phyloP scores from a whole-genome alignment of 345 rosid species.

The Camelina laxa region DNA sequence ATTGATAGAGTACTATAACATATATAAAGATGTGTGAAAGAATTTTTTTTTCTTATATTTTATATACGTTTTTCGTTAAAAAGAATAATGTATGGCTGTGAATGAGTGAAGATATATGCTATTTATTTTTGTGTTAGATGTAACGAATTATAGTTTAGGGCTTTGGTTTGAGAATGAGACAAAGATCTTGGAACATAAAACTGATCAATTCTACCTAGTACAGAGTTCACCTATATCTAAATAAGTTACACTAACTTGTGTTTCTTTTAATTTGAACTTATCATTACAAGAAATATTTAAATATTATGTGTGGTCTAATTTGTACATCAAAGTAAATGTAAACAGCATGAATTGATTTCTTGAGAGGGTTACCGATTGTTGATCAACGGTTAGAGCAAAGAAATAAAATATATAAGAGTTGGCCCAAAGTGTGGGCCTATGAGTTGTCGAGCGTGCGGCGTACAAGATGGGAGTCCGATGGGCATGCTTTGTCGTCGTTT shows the following conservation, averaged over 20 bases:
- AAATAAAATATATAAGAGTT: constrained; percentile 15
- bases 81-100: constrained; percentile 25
- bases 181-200: not conserved
- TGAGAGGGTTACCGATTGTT: not conserved
- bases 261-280: not conserved
- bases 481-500: constrained; percentile 50
- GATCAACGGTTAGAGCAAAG: not conserved
- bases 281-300: not conserved
- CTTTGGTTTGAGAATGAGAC: not conserved
- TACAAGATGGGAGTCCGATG: constrained; percentile 48
- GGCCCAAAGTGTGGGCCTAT: constrained; percentile 50
- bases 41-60: not conserved
- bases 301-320: not conserved
- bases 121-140: constrained; percentile 6
- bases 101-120: constrained; percentile 26
- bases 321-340: not conserved
- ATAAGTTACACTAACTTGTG: not conserved
- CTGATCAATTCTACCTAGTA: not conserved
- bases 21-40: constrained; percentile 31
- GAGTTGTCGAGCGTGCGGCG: constrained; percentile 53
- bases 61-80: constrained; percentile 4
- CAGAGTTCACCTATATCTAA: not conserved
- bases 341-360: not conserved
- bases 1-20: constrained; percentile 29
- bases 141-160: constrained; percentile 22